Evolutionary conservation across 352 stramenopile species (phyloP), one percentile per base, ranked within the genome.

Genomic region (Elongisporangium undulatum): DNA sequence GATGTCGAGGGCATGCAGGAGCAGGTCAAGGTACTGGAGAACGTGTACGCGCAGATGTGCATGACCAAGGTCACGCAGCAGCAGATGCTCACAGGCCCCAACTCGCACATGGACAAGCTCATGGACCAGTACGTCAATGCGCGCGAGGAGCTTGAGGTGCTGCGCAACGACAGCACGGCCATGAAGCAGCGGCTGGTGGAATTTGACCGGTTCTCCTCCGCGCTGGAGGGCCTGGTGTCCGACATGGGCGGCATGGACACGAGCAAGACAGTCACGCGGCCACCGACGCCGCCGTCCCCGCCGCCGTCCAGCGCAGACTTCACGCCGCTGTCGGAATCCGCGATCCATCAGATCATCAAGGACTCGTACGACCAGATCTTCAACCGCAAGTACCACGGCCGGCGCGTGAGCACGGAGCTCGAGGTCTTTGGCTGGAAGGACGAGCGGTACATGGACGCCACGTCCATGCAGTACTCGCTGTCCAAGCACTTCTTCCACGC

Each of bases 321-420:
- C 22, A 24, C 64, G 19, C 61, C 54, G 22, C 67, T 79, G 17
- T 78, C 68, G 4, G 61, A 72, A 12, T 19, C 51, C 16, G 62
- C 68, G 55, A 75, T 68, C 49, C 73, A 76, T 21, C 66, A 76
- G 38, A 79, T 78, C 68, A 79, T 82, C 57, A 77, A 76, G 63
- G 56, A 71, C 49, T 79, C 71, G 66, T 82, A 82, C 55, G 66
- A 73, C 55, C 65, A 82, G 23, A 82, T 82, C 61, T 78, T 74
- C n/a, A 57, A 68, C 10, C 71, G 65, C 2, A 63, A 75, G 13
- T 79, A 64, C 55, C 65, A 67, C 19, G 74, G 71, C 9, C 51
- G 69, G 53, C 72, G 71, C 53, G 51, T 82, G 24, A 82, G 71
- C 69, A 78, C 71, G 0, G 69, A 69, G 22, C 64, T 77, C 41